A percentile compares a stretch with the other conserved stretches of the same genome.
phyloP scores from a whole-genome alignment of 352 stramenopile genomes.

The Globisporangium splendens region DNA sequence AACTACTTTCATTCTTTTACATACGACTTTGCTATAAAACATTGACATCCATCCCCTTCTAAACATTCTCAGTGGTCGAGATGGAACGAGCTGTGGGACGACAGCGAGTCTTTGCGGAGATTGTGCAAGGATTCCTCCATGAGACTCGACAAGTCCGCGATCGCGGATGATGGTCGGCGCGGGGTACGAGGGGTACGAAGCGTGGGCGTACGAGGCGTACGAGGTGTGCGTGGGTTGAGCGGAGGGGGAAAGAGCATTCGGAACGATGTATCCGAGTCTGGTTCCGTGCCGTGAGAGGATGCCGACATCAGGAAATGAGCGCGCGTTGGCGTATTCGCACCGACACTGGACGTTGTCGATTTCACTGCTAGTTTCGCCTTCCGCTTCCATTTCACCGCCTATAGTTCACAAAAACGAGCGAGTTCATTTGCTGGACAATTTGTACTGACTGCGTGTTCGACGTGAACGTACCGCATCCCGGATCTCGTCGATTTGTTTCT shows the following conservation, averaged over 20 bases:
- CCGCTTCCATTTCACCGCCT: slow-evolving; percentile 60
- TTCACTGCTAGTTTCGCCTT: slow-evolving; percentile 62
- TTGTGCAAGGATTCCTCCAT: slow-evolving; percentile 76
- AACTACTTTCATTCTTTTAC: neutral
- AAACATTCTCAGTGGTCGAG: neutral
- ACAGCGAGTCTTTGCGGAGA: slow-evolving; percentile 46
- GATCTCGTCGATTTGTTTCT: slow-evolving; percentile 63
- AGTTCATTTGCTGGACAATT: neutral
- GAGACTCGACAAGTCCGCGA: slow-evolving; percentile 69
- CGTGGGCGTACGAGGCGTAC: slow-evolving; percentile 1
- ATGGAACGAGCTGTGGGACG: neutral
- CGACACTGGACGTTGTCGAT: slow-evolving; percentile 19
- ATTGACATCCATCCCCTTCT: neutral
- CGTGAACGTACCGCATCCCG: slow-evolving; percentile 38
- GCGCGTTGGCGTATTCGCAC: slow-evolving; percentile 25
- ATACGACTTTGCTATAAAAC: neutral
- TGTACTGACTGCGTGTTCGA: neutral
- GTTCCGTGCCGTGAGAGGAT: slow-evolving; percentile 52
- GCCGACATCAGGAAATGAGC: slow-evolving; percentile 44
- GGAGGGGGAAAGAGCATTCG: slow-evolving; percentile 42
- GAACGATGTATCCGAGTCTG: slow-evolving; percentile 60
- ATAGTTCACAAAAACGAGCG: neutral
- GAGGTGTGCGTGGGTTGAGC: slow-evolving; percentile 15
- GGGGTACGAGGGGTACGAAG: slow-evolving; percentile 6
- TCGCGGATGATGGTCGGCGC: slow-evolving; percentile 55